Percentiles rank a stretch among this genome's conserved stretches.
Conservation (phyloP, 495 filamentous ascomycete species). For the Hypoxylon perforatum region DNA sequence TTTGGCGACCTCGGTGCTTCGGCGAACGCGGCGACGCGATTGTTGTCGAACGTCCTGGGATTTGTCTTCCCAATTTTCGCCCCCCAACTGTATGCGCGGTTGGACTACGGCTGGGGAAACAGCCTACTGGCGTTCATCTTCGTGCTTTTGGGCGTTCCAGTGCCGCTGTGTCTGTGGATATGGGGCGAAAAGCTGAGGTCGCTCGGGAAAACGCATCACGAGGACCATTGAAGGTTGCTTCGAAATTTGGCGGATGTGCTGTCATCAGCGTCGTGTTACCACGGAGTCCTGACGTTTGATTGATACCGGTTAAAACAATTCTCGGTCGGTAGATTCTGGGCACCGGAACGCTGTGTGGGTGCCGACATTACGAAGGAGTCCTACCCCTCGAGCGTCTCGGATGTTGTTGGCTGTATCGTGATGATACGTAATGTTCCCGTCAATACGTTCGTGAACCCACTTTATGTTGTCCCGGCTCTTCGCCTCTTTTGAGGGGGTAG, state of each 20-base stretch:
- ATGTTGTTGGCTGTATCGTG: too few species aligned
- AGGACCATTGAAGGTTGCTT: slow-evolving; percentile 1
- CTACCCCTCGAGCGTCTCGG: too few species aligned
- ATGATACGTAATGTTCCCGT: too few species aligned
- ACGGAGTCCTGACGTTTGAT: too few species aligned
- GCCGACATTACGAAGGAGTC: too few species aligned
- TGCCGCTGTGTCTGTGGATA: slow-evolving; percentile 55
- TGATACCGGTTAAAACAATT: too few species aligned
- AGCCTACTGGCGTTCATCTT: slow-evolving; percentile 62
- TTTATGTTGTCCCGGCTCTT: too few species aligned
- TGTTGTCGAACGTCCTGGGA: slow-evolving; percentile 40
- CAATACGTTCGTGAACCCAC: too few species aligned
- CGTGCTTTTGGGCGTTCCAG: slow-evolving; percentile 51
- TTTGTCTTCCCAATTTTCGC: slow-evolving; percentile 65
- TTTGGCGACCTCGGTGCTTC: slow-evolving; percentile 39
- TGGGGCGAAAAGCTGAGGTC: slow-evolving; percentile 46
- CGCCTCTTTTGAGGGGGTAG: too few species aligned
- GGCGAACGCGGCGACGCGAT: slow-evolving; percentile 30
- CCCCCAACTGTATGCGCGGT: slow-evolving; percentile 58
- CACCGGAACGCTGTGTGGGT: too few species aligned
- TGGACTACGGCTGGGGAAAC: slow-evolving; percentile 64
- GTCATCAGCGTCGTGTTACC: background rate
- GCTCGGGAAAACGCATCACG: slow-evolving; percentile 15
- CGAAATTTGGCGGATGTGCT: background rate
- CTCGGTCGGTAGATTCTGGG: too few species aligned